Evolutionary conservation across 106 monocot species (phyloP).

Genomic region (Apostasia shenzhenica): DNA sequence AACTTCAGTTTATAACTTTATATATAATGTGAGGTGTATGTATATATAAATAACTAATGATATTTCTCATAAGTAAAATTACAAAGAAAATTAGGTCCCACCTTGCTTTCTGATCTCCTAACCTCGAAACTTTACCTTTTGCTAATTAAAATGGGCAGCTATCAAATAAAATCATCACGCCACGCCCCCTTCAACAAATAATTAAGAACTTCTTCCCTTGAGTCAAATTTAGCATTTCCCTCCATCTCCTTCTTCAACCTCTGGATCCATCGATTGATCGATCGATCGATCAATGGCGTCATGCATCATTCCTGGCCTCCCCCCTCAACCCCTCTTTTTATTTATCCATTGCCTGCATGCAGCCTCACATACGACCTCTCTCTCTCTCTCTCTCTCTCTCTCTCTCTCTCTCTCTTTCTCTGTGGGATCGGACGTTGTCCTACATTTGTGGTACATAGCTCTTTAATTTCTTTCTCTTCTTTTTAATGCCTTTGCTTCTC

Average conservation of each 20-base stretch:
- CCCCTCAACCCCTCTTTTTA: background rate
- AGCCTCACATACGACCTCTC: constrained; percentile 8
- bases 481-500: background rate
- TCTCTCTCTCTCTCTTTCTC: constrained; percentile 3
- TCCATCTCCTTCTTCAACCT: constrained; percentile 7
- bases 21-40: too few relatives aligned
- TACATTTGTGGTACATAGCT: too few relatives aligned
- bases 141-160: background rate
- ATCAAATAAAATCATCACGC: too few relatives aligned
- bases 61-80: background rate
- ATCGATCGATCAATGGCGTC: too few relatives aligned
- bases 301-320: background rate
- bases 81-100: constrained; percentile 13
- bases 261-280: background rate
- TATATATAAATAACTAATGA: too few relatives aligned
- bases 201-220: background rate
- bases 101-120: background rate
- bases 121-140: constrained; percentile 10
- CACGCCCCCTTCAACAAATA: background rate
- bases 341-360: background rate
- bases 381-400: constrained; percentile 6
- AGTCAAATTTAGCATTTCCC: constrained; percentile 25
- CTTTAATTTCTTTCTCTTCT: background rate
- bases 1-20: too few relatives aligned
- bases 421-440: too few relatives aligned